phyloP scores from a whole-genome alignment of 129 eudicot species.

The Logfia minima region DNA sequence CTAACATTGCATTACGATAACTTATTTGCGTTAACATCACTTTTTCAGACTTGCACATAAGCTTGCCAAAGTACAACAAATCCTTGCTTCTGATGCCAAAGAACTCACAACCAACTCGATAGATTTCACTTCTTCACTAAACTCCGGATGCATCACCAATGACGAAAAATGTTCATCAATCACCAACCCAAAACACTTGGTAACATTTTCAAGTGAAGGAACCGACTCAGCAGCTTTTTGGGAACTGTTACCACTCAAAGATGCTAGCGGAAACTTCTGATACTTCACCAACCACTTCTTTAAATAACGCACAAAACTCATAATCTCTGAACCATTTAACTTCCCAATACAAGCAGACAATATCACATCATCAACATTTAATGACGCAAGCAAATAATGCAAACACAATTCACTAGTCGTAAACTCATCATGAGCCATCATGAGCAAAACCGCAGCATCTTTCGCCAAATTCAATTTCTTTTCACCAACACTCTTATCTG shows the following conservation, averaged over 20 bases:
- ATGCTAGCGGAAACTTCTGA: conserved; percentile 67
- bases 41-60: conserved; percentile 31
- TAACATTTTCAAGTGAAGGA: conserved; percentile 57
- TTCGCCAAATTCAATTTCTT: conserved; percentile 40
- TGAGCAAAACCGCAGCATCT: conserved; percentile 62
- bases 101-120: conserved; percentile 49
- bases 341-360: conserved; percentile 65
- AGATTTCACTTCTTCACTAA: conserved; percentile 60
- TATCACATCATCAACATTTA: conserved; percentile 69
- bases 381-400: conserved; percentile 60
- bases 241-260: conserved; percentile 42
- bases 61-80: conserved; percentile 55
- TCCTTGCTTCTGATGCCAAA: conserved; percentile 61
- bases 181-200: conserved; percentile 66
- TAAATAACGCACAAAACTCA: conserved; percentile 60
- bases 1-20: neutral
- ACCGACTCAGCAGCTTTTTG: conserved; percentile 52
- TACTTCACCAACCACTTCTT: conserved; percentile 78
- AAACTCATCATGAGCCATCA: conserved; percentile 78
- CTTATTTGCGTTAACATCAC: conserved; percentile 17
- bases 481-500: conserved; percentile 34
- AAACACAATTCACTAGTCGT: conserved; percentile 59
- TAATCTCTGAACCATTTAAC: conserved; percentile 61
- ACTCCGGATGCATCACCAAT: conserved; percentile 70
- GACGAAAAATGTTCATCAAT: conserved; percentile 80